These are phyloP conservation scores for Barbatosphaeria neglecta DNA, from an alignment of 495 filamentous ascomycete species.

Conservation along the genomic window DNA sequence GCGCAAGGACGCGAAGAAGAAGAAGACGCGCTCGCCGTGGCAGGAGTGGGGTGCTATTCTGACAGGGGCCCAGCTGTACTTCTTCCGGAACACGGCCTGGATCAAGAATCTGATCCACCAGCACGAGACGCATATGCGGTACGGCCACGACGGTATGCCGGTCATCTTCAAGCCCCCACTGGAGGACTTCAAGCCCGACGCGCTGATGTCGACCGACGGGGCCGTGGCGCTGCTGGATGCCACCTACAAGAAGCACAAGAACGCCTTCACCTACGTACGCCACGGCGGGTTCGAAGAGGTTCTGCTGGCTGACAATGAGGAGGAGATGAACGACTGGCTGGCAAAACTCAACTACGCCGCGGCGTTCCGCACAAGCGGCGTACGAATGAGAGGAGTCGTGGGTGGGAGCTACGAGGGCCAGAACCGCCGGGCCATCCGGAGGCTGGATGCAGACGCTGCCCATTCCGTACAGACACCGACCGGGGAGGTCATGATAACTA, in stretches of 20 bases:
- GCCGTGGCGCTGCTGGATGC: conserved; percentile 80
- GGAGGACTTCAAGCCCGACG: conserved; percentile 84
- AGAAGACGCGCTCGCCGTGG: conserved; percentile 91
- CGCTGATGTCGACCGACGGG: conserved; percentile 80
- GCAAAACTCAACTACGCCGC: conserved; percentile 94
- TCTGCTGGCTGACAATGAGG: conserved; percentile 77
- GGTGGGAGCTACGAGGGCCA: conserved; percentile 80
- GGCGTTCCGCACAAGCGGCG: conserved; percentile 83
- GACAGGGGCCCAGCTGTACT: conserved; percentile 89
- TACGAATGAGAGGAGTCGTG: conserved; percentile 77
- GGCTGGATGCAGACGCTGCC: conserved; percentile 45
- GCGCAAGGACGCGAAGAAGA: conserved; percentile 92
- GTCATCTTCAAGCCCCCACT: conserved; percentile 84
- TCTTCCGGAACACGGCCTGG: conserved; percentile 89
- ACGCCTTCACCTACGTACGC: conserved; percentile 86
- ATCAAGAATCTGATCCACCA: conserved; percentile 85
- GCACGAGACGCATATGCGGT: conserved; percentile 64
- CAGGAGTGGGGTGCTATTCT: conserved; percentile 96
- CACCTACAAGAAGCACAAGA: conserved; percentile 89
- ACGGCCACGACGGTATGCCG: conserved; percentile 51
- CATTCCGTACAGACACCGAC: conserved; percentile 55
- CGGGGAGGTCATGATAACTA: conserved; percentile 56
- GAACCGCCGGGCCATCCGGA: conserved; percentile 56
- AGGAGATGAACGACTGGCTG: conserved; percentile 94
- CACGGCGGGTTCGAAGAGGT: conserved; percentile 83